These are phyloP conservation scores for Teunomyces gatunensis DNA, from an alignment of 805 yeast genomes.

Conservation along the genomic window DNA sequence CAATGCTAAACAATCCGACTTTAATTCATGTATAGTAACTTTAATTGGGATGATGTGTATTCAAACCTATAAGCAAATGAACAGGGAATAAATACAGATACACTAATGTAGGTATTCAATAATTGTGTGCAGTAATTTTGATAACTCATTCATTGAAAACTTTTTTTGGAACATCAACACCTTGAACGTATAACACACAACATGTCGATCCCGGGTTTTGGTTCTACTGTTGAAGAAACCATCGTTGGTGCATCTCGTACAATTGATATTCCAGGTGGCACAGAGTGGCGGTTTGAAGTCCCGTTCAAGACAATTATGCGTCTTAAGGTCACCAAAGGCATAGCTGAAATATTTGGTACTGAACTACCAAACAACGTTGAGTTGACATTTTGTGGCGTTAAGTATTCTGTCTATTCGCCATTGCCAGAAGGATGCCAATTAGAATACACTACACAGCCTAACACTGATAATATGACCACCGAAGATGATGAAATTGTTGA, in stretches of 20 bases:
- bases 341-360: constrained; percentile 90
- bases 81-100: too few relatives aligned
- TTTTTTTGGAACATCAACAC: not conserved
- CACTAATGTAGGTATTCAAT: not conserved
- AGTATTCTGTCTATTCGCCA: constrained; percentile 39
- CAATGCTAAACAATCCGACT: constrained; percentile 2
- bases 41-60: not conserved
- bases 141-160: not conserved
- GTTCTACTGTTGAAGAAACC: constrained; percentile 11
- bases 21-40: not conserved
- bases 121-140: not conserved
- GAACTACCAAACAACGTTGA: constrained; percentile 76
- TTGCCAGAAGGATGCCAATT: constrained; percentile 62
- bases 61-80: not conserved
- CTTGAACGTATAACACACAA: not conserved
- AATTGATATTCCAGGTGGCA: constrained; percentile 30
- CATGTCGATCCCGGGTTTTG: constrained; percentile 21
- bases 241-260: constrained; percentile 8
- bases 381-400: constrained; percentile 35
- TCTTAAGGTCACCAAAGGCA: constrained; percentile 59
- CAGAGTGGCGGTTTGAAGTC: constrained; percentile 80
- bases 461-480: constrained; percentile 23
- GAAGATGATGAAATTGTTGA: constrained; percentile 47
- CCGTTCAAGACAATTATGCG: constrained; percentile 48
- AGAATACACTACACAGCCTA: constrained; percentile 38